A percentile compares a stretch with the other conserved stretches of the same genome.
Conservation (phyloP, 441 rosid genomes). For the Erodium texanum region DNA sequence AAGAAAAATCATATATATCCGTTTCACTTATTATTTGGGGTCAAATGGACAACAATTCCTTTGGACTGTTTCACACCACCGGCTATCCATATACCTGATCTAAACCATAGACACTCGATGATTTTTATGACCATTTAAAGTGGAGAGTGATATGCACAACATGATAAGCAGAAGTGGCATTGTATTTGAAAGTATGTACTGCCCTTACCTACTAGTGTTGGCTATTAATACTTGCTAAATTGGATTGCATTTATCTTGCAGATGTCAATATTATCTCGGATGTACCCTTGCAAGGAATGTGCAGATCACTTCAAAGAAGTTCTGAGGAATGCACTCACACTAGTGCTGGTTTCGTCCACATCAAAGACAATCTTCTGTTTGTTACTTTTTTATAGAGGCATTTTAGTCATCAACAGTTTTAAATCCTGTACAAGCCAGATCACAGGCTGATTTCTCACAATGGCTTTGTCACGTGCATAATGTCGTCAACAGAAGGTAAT, state of each 20-base stretch:
- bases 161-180: too few species aligned
- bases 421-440: slow-evolving; percentile 69
- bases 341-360: too few species aligned
- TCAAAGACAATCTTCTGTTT: too few species aligned
- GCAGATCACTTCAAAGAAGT: slow-evolving; percentile 93
- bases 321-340: slow-evolving; percentile 75
- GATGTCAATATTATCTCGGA: slow-evolving; percentile 86
- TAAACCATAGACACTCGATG: not conserved
- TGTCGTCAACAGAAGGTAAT: slow-evolving; percentile 82
- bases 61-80: not conserved
- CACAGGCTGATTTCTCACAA: slow-evolving; percentile 77
- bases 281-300: slow-evolving; percentile 93
- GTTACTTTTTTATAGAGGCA: too few species aligned
- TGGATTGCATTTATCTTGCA: slow-evolving; percentile 25
- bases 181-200: too few species aligned
- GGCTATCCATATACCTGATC: not conserved
- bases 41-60: not conserved
- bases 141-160: not conserved
- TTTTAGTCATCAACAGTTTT: too few species aligned
- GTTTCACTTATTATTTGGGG: not conserved
- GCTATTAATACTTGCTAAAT: slow-evolving; percentile 7
- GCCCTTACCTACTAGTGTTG: too few species aligned
- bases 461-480: slow-evolving; percentile 91
- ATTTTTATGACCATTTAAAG: not conserved
- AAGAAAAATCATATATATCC: not conserved